Conservation (phyloP, 768 basidiomycete species). For the Tricholoma saponaceum region DNA sequence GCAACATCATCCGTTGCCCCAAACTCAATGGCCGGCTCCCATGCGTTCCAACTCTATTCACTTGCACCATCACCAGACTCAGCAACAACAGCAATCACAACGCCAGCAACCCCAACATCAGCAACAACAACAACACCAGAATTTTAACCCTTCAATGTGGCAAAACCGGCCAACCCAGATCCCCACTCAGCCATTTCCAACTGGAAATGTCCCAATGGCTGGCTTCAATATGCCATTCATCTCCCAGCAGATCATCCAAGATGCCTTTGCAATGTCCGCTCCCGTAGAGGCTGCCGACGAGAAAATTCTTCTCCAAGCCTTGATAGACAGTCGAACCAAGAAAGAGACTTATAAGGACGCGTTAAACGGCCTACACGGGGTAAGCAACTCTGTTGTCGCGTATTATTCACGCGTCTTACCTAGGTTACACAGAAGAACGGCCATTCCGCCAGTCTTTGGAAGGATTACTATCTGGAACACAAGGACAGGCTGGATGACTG, state of each 20-base stretch:
- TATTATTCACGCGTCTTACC: conserved; percentile 15
- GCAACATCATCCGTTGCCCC: background rate
- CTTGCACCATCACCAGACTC: conserved; percentile 18
- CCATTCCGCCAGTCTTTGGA: conserved; percentile 64
- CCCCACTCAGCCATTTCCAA: conserved; percentile 26
- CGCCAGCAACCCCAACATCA: conserved; percentile 21
- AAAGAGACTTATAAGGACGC: conserved; percentile 58
- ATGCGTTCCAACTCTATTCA: conserved; percentile 8
- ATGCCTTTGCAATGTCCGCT: conserved; percentile 47
- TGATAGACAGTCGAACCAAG: conserved; percentile 35
- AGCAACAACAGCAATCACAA: conserved; percentile 20
- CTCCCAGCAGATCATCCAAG: conserved; percentile 53
- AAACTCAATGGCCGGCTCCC: background rate
- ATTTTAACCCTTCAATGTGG: conserved; percentile 29
- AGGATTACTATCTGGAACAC: conserved; percentile 76
- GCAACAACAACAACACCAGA: conserved; percentile 29
- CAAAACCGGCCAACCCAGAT: conserved; percentile 23
- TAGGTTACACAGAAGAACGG: conserved; percentile 34
- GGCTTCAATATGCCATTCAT: conserved; percentile 39
- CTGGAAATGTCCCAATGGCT: conserved; percentile 24
- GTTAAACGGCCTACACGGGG: conserved; percentile 64
- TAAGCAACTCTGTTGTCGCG: conserved; percentile 26
- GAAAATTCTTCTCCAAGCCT: conserved; percentile 47
- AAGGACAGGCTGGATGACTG: conserved; percentile 53
- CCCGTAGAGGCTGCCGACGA: conserved; percentile 60